Evolutionary conservation across 192 early-diverging fungal genomes (phyloP), one percentile per base, ranked within the genome.

Genomic region (Mortierella hygrophila): DNA sequence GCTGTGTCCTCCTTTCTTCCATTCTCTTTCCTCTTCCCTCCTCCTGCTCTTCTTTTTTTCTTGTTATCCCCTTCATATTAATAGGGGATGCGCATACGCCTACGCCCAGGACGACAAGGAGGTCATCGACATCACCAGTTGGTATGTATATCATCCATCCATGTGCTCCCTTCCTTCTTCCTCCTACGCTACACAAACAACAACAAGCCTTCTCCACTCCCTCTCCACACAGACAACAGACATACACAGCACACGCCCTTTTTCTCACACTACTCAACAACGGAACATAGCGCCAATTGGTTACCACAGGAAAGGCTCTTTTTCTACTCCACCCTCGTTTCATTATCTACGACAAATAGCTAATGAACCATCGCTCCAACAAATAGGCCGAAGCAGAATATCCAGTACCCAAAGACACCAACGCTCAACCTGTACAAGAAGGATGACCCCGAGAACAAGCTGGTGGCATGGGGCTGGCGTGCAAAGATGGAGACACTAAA

Each of bases 361-460:
- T 40, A 32, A 29, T 10, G 13, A 11, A 15, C 60, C 11, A 26
- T 65, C 3, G 60, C 38, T 40, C 6, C 38, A 3, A 40, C 32
- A 18, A 32, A 26, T 72, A 88, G 86, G 86, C 81, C 81, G 1
- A 82, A 79, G 52, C 85, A 87, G 54, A 78, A 77, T 42, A 82
- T 82, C 60, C 81, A 82, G 63, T 90, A 90, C 79, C 87, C 87
- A 68, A 90, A 90, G 65, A 88, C 88, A 26, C 89, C 89, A 21
- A 90, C 89, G 23, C 75, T 90, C 47, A 80, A 82, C 55, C 75
- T 90, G 49, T 90, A 90, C 80, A 76, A 77, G 68, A 88, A 90
- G 18, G 87, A 81, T 63, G 84, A 83, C 40, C 81, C 81, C 57
- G 81, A 82, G 42, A 88, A 82, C 70, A 88, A 88, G 70, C 37